These are phyloP conservation scores for Mikania micrantha DNA, from an alignment of 129 eudicot genomes.

Conservation along the genomic window DNA sequence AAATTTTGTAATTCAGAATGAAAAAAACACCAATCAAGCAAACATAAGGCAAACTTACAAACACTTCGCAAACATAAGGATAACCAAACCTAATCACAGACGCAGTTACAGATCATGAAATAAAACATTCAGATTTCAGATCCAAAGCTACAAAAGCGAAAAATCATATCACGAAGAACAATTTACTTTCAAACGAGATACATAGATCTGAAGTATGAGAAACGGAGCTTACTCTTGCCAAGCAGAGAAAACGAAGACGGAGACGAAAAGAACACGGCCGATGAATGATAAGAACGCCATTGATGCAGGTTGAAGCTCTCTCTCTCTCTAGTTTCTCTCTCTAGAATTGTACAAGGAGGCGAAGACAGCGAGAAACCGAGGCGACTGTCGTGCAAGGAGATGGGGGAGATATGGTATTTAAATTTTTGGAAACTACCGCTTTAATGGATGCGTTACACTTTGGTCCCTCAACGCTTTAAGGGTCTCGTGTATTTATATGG, in stretches of 20 bases:
- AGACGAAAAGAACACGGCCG: conserved; percentile 75
- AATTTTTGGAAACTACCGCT: conserved; percentile 31
- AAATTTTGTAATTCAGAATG: background rate
- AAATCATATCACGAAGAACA: background rate
- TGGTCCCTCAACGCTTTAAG: conserved; percentile 2
- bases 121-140: conserved; percentile 14
- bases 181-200: conserved; percentile 11
- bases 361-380: conserved; percentile 24
- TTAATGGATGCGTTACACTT: conserved; percentile 6
- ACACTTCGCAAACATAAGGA: background rate
- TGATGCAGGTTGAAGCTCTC: conserved; percentile 10
- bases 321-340: conserved; percentile 33
- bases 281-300: conserved; percentile 68
- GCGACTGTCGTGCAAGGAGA: conserved; percentile 11
- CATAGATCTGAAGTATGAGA: conserved; percentile 38
- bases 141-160: conserved; percentile 6
- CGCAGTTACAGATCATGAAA: conserved; percentile 14
- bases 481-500: background rate
- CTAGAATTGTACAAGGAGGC: conserved; percentile 14
- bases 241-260: conserved; percentile 70
- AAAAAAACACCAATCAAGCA: background rate
- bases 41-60: conserved; percentile 5
- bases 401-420: conserved; percentile 24
- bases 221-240: conserved; percentile 60
- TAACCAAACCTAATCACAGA: background rate